Conservation (phyloP, 208 protist species). For the Leishmania tarentolae region DNA sequence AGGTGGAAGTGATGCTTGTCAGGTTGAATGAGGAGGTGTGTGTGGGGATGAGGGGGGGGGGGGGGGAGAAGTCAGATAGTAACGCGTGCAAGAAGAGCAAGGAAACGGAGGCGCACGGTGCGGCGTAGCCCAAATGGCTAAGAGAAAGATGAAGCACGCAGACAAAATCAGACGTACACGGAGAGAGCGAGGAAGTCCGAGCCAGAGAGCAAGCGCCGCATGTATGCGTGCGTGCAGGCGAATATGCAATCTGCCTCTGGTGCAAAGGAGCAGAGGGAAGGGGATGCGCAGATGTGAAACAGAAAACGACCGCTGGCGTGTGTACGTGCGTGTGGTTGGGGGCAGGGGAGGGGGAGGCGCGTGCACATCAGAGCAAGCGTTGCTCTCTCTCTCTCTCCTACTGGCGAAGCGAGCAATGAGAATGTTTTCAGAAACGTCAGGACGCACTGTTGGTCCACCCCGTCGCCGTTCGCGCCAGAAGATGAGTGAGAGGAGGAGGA, state of each 20-base stretch:
- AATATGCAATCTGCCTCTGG: neutral
- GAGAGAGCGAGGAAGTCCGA: neutral
- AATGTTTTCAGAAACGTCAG: too few relatives aligned
- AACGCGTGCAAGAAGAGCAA: neutral
- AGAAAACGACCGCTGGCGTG: neutral
- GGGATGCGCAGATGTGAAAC: too few relatives aligned
- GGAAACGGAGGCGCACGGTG: neutral
- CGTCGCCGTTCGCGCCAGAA: neutral
- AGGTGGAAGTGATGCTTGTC: neutral
- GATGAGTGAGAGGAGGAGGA: neutral
- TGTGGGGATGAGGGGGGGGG: neutral
- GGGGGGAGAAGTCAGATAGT: neutral
- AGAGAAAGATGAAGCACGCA: neutral
- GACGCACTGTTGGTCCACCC: too few relatives aligned
- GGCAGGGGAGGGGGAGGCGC: too few relatives aligned
- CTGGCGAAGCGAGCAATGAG: too few relatives aligned
- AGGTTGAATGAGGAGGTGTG: too few relatives aligned
- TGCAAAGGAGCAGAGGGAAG: too few relatives aligned
- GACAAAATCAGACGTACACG: neutral
- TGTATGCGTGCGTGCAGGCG: slow-evolving; percentile 4
- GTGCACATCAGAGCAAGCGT: too few relatives aligned
- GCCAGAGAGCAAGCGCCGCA: neutral
- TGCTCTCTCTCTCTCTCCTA: too few relatives aligned
- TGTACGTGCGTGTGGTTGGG: neutral
- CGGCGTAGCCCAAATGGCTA: neutral